These are phyloP conservation scores for Harringtonia lauricola DNA, from an alignment of 2,329 filamentous ascomycete genomes.

Conservation along the genomic window DNA sequence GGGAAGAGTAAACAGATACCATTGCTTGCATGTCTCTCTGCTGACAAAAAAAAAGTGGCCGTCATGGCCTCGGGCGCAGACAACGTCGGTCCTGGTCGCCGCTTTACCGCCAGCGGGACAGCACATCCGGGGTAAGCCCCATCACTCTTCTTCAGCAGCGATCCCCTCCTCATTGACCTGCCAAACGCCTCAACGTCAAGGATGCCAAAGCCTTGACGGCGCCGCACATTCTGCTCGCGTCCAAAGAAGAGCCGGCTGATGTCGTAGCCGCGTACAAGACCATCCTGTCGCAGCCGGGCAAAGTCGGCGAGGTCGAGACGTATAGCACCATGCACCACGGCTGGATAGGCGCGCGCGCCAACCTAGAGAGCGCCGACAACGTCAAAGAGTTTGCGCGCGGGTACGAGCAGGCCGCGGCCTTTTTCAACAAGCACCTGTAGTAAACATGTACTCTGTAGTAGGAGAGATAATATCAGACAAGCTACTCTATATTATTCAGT, in stretches of 20 bases:
- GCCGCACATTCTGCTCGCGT: slow-evolving; percentile 38
- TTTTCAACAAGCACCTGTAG: slow-evolving; percentile 30
- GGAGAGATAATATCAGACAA: too few relatives aligned
- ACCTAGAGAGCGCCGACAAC: slow-evolving; percentile 32
- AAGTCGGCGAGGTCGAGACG: slow-evolving; percentile 32
- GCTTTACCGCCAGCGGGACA: slow-evolving; percentile 23
- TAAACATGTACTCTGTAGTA: too few relatives aligned
- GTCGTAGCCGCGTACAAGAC: slow-evolving; percentile 30
- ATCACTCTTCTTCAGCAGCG: too few relatives aligned
- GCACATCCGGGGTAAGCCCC: slow-evolving; percentile 19
- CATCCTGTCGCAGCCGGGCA: slow-evolving; percentile 27
- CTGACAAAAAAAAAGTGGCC: slow-evolving; percentile 14
- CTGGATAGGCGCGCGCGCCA: slow-evolving; percentile 45
- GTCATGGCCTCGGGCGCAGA: slow-evolving; percentile 24
- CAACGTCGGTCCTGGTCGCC: slow-evolving; percentile 22
- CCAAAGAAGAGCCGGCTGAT: slow-evolving; percentile 33
- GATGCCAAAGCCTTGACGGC: slow-evolving; percentile 32
- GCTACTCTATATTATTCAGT: too few relatives aligned
- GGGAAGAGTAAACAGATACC: slow-evolving; percentile 31
- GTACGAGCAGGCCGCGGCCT: slow-evolving; percentile 31
- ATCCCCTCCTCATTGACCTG: background rate
- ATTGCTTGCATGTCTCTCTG: too few relatives aligned
- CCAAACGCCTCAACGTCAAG: slow-evolving; percentile 21
- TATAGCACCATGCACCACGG: slow-evolving; percentile 42
- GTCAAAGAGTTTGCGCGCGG: slow-evolving; percentile 36